Percentiles rank a stretch among this genome's conserved stretches.
phyloP scores from a whole-genome alignment of 306 rosid species.

The Gastrolobium villosum region DNA sequence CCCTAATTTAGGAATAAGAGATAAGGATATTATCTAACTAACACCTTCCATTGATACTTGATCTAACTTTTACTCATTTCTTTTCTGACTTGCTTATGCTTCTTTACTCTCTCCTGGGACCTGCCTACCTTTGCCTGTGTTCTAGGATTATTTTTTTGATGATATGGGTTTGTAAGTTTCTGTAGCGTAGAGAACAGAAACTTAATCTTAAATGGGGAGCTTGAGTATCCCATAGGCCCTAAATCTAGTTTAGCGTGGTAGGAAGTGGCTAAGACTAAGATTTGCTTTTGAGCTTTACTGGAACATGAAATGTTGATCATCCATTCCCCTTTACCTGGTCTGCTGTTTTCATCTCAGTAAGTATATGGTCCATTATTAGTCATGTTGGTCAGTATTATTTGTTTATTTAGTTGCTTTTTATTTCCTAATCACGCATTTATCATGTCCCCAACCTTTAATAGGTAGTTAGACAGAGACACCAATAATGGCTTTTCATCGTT shows the following conservation, averaged over 20 bases:
- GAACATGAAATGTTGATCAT: neutral
- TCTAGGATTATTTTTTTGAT: conserved; percentile 30
- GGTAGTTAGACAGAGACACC: neutral
- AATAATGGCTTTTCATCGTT: conserved; percentile 3
- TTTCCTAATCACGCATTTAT: neutral
- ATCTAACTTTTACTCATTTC: conserved; percentile 5
- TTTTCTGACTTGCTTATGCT: neutral
- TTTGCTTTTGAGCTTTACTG: conserved; percentile 9
- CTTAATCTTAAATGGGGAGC: conserved; percentile 31
- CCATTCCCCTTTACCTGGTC: neutral
- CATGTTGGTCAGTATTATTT: neutral
- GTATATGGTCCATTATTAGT: neutral
- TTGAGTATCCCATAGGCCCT: conserved; percentile 2
- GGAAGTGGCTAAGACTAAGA: conserved; percentile 7
- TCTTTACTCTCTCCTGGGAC: neutral
- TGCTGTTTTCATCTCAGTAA: conserved; percentile 19
- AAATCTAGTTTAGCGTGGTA: conserved; percentile 7
- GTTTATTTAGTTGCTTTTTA: neutral
- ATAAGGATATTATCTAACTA: conserved; percentile 10
- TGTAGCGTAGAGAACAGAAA: conserved; percentile 8
- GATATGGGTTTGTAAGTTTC: conserved; percentile 18
- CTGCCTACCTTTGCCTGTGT: conserved; percentile 1
- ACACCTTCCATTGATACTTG: neutral
- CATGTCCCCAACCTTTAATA: neutral
- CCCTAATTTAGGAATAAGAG: neutral